Evolutionary conservation across 2,329 filamentous ascomycete genomes (phyloP).

Genomic region (Scytalidium lignicola): DNA sequence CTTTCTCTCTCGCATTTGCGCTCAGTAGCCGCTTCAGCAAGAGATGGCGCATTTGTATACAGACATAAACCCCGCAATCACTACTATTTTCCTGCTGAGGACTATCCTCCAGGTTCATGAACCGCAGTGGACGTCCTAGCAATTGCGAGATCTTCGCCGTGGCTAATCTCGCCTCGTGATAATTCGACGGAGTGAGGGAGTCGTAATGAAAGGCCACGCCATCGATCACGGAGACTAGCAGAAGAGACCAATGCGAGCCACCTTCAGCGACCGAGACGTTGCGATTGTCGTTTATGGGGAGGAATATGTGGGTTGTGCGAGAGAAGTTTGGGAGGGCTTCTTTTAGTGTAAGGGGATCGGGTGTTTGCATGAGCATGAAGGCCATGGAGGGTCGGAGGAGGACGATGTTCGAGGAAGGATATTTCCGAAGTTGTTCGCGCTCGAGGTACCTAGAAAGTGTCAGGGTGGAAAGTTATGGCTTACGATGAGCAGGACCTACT

Average conservation of each 20-base stretch:
- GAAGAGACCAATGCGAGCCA: conserved; percentile 89
- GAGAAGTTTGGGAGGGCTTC: conserved; percentile 76
- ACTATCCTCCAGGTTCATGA: conserved; percentile 76
- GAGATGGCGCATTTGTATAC: conserved; percentile 90
- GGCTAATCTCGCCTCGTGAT: conserved; percentile 64
- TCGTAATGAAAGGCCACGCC: conserved; percentile 96
- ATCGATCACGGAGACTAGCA: conserved; percentile 84
- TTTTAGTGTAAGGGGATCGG: conserved; percentile 48
- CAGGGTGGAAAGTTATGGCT: conserved; percentile 14
- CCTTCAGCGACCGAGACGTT: conserved; percentile 76
- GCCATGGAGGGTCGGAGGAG: conserved; percentile 91
- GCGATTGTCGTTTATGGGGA: conserved; percentile 86
- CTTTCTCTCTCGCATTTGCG: conserved; percentile 76
- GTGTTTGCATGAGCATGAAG: conserved; percentile 79
- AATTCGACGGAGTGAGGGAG: conserved; percentile 72
- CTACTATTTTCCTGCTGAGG: conserved; percentile 89
- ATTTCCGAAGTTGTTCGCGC: conserved; percentile 75
- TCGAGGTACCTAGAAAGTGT: conserved; percentile 64
- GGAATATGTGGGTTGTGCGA: conserved; percentile 83
- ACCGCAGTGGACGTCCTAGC: conserved; percentile 62
- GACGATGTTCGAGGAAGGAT: conserved; percentile 78
- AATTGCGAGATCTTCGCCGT: conserved; percentile 65
- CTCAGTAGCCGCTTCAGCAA: conserved; percentile 76
- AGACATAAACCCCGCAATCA: conserved; percentile 95
- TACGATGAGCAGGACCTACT: conserved; percentile 47